phyloP scores from a whole-genome alignment of 345 rosid genomes.

The Dipteronia dyeriana region DNA sequence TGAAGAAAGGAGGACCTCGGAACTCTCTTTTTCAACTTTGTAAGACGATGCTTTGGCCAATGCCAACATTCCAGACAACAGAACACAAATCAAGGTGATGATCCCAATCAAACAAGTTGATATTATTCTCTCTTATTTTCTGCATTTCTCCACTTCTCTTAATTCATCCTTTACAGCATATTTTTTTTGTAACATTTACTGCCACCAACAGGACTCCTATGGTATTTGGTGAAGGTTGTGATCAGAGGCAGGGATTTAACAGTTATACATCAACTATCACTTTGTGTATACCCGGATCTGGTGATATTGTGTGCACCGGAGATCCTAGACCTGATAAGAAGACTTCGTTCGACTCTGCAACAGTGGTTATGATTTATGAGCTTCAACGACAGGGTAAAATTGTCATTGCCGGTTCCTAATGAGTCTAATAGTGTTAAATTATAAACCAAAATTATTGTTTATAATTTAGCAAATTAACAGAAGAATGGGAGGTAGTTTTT shows the following conservation, averaged over 20 bases:
- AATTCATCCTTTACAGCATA: not conserved
- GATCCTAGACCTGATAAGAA: slow-evolving; percentile 81
- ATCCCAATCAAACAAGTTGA: not conserved
- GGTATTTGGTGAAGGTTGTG: slow-evolving; percentile 46
- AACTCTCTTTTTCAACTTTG: slow-evolving; percentile 65
- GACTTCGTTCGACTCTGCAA: slow-evolving; percentile 79
- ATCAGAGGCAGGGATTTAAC: slow-evolving; percentile 42
- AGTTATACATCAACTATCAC: slow-evolving; percentile 56
- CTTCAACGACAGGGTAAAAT: slow-evolving; percentile 53
- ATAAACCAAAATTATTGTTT: not conserved
- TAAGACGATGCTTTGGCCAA: slow-evolving; percentile 74
- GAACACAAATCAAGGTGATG: slow-evolving; percentile 57
- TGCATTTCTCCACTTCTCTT: not conserved
- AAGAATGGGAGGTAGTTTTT: not conserved
- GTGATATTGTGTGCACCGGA: slow-evolving; percentile 53
- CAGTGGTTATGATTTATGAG: slow-evolving; percentile 52
- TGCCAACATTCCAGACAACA: slow-evolving; percentile 52
- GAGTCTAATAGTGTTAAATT: not conserved
- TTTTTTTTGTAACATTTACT: not conserved
- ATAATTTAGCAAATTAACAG: not conserved
- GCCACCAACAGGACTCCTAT: slow-evolving; percentile 42
- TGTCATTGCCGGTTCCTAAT: slow-evolving; percentile 26
- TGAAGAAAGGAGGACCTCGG: slow-evolving; percentile 88
- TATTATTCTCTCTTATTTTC: not conserved
- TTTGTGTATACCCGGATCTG: slow-evolving; percentile 50